Evolutionary conservation across 768 basidiomycete species (phyloP), one percentile per base, ranked within the genome.

Genomic region (Trametes cinnabarina): DNA sequence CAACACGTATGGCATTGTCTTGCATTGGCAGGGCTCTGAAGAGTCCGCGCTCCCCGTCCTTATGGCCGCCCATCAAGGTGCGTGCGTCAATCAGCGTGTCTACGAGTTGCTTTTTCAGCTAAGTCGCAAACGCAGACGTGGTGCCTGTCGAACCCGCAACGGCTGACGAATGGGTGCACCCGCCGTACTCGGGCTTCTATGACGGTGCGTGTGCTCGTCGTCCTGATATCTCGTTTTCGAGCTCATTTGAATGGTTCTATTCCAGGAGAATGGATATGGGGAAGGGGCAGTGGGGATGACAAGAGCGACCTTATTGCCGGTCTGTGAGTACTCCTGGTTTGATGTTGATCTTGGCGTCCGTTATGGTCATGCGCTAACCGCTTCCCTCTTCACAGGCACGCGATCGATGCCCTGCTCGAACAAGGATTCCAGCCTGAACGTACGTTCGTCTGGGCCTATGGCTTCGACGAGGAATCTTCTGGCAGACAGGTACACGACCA

Each of bases 1-100:
- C 47, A 85, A 85, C 63, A 84, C 79, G 0, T 86, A 82, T 47
- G 85, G 80, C 0, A 74, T 87, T 11, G 71, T 87, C 2, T 82
- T 82, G 62, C 79, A 81, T 42, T 87, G 84, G 84, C 71, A 78
- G 42, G 86, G 85, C 7, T 72, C 75, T 12, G 73, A 82, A 49
- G 52, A 72, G 15, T 60, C 69, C 7, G 68, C 80, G 37, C 84
- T 84, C 61, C 87, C 85, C 0, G 63, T 86, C 1, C 69, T 87
- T 11, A 69, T 82, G 32, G 70, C 78, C 10, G 81, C 79, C 15
- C 82, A 84, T 60, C 81, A 83, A 69, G 83, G 80, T 78, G 11
- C 44, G 44, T 10, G n/a, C 63, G 42, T 10, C 34, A 4, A 10
- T 25, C 4, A 5, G 11, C 37, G 1, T 8, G 15, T 44, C 23